phyloP scores from a whole-genome alignment of 2,329 filamentous ascomycete species.

The Atkinsonella hypoxylon region DNA sequence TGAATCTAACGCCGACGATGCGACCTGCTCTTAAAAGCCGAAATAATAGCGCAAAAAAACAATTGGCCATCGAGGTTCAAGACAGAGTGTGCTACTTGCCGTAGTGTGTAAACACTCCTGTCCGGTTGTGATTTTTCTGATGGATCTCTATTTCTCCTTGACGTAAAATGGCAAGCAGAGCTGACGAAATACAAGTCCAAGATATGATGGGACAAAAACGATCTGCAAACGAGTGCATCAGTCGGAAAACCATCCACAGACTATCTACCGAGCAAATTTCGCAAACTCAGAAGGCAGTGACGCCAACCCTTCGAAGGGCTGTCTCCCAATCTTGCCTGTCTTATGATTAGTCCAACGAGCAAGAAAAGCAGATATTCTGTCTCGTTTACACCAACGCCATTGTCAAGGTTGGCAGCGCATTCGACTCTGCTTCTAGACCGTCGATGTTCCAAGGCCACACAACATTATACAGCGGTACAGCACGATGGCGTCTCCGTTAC shows the following conservation, averaged over 20 bases:
- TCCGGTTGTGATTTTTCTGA: not conserved
- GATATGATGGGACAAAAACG: conserved; percentile 5
- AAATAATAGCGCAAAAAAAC: conserved; percentile 1
- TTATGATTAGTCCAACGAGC: not conserved
- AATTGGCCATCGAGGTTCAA: conserved; percentile 5
- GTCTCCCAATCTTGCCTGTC: not conserved
- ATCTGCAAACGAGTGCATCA: not conserved
- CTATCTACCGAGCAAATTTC: not conserved
- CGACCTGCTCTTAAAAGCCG: not conserved
- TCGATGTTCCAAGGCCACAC: conserved; percentile 5
- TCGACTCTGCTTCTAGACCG: conserved; percentile 7
- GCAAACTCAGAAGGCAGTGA: not conserved
- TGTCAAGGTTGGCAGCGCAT: conserved; percentile 1
- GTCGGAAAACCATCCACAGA: conserved; percentile 2
- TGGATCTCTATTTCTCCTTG: not conserved
- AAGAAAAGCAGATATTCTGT: conserved; percentile 8
- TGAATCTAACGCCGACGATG: no score
- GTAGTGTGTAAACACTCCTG: not conserved
- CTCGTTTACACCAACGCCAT: conserved; percentile 6
- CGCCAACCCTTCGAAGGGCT: not conserved
- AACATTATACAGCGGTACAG: conserved; percentile 6
- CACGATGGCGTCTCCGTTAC: conserved; percentile 5
- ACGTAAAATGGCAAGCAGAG: not conserved
- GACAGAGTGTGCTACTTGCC: conserved; percentile 6
- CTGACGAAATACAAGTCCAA: not conserved